Conservation (phyloP, 257 asterid genomes). For the Linderniella brevidens region DNA sequence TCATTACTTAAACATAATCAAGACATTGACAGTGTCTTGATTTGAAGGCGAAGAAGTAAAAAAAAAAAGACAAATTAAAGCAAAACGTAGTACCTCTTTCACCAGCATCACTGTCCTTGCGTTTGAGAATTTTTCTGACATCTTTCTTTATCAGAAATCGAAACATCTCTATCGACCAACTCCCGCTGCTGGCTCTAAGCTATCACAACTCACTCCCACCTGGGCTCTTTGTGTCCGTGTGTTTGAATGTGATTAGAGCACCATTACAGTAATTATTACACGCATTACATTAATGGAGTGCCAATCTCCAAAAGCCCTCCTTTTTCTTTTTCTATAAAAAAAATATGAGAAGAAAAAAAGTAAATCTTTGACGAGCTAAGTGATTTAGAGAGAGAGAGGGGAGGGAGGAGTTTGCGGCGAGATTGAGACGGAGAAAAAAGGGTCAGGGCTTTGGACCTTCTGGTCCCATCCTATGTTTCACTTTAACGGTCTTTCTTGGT, state of each 20-base stretch:
- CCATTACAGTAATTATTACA: too few relatives aligned
- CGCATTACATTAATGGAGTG: too few relatives aligned
- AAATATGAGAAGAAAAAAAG: slow-evolving; percentile 10
- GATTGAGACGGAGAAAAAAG: slow-evolving; percentile 14
- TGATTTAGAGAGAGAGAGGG: slow-evolving; percentile 24
- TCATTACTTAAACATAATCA: too few relatives aligned
- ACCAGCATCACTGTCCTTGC: slow-evolving; percentile 96
- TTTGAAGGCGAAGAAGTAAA: too few relatives aligned
- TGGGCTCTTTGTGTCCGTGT: slow-evolving; percentile 5
- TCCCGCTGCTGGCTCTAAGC: slow-evolving; percentile 5
- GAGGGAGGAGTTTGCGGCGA: slow-evolving; percentile 31
- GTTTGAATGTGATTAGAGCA: too few relatives aligned
- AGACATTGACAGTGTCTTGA: too few relatives aligned
- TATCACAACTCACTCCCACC: slow-evolving; percentile 14
- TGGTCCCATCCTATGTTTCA: too few relatives aligned
- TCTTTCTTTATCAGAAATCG: slow-evolving; percentile 50
- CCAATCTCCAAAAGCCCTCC: background rate
- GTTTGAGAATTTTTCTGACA: slow-evolving; percentile 75
- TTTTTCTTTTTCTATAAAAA: background rate
- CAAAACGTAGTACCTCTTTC: slow-evolving; percentile 39
- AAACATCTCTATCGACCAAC: slow-evolving; percentile 25
- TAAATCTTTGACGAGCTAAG: slow-evolving; percentile 12
- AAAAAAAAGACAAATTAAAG: too few relatives aligned
- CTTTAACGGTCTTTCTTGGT: too few relatives aligned
- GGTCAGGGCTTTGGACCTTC: slow-evolving; percentile 1